These are phyloP conservation scores for Lizanozyma gosingica DNA, from an alignment of 1,139 yeast species.

Conservation along the genomic window DNA sequence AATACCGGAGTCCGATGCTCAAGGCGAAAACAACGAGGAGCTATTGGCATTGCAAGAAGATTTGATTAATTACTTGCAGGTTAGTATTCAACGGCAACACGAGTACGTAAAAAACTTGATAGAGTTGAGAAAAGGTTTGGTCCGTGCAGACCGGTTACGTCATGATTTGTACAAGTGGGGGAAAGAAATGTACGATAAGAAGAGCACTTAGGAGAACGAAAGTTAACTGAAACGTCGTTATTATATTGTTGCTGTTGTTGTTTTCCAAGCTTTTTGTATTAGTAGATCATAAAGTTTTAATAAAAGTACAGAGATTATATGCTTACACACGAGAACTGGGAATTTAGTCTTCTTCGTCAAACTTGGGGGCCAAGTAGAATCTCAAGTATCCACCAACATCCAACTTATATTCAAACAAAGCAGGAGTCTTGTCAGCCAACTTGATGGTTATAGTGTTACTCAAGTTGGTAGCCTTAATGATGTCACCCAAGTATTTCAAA, in stretches of 20 bases:
- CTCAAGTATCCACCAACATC: constrained; percentile 86
- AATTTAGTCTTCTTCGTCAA: constrained; percentile 71
- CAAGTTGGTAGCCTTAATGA: constrained; percentile 82
- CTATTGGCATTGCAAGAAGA: constrained; percentile 27
- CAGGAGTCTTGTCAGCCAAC: constrained; percentile 88
- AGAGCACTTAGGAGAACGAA: not conserved
- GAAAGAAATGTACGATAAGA: constrained; percentile 69
- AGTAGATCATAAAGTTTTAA: not conserved
- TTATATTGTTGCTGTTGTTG: constrained; percentile 1
- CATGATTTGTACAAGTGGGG: constrained; percentile 72
- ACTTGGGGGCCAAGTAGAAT: constrained; percentile 96
- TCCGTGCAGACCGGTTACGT: constrained; percentile 70
- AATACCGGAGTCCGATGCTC: too few relatives aligned
- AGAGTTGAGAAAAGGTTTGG: constrained; percentile 62
- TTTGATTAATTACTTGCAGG: constrained; percentile 36
- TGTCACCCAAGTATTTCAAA: constrained; percentile 80
- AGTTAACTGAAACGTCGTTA: not conserved
- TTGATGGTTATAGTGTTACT: constrained; percentile 72
- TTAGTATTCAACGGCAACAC: constrained; percentile 72
- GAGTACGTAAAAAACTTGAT: constrained; percentile 78
- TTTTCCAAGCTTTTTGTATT: not conserved
- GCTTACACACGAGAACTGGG: constrained; percentile 2
- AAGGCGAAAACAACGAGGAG: constrained; percentile 21
- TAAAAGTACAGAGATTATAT: not conserved
- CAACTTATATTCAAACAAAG: constrained; percentile 85